Evolutionary conservation across 2,329 filamentous ascomycete genomes (phyloP), one percentile per base, ranked within the genome.

Genomic region (Phyllosticta citriasiana): DNA sequence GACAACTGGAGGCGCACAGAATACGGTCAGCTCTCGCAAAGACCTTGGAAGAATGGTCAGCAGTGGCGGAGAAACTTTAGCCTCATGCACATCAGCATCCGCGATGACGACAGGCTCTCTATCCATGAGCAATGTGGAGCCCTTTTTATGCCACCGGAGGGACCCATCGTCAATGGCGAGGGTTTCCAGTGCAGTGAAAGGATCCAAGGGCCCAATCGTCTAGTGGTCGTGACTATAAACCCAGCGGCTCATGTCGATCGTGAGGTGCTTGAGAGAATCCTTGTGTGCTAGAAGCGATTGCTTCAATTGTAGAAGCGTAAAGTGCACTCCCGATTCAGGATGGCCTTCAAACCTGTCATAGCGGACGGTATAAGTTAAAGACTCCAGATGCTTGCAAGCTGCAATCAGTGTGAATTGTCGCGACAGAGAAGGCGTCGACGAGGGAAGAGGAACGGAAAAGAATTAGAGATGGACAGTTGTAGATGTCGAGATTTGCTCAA

Each of bases 91-190:
- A 24, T 61, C 22, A 14, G 22, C 26, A 4, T 50, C n/a, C 16
- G 56, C 27, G 9, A 53, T 30, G 16, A 53, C 19, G 2, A 33
- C 54, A 1, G 33, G 16, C 1, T 51, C 53, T 2, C 55, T 53
- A 7, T 14, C 22, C 25, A 55, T 51, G 3, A n/a, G 58, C 4
- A 24, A 6, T n/a, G 52, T 14, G 26, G 10, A 22, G 4, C 33
- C 35, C 9, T 19, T 35, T 4, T 53, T 40, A 10, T 51, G 55
- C 59, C 59, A 61, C 8, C 54, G 59, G 3, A 61, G 47, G 8
- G 59, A 53, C 6, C 59, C 59, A 30, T 61, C 57, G 54, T 61
- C 59, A 26, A 61, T 57, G 50, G 55, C 24, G 7, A 57, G n/a
- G 16, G 53, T 57, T 27, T 61, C 59, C 14, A 61, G 54, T 8